Conservation (phyloP, 176 grass and related monocot genomes). For the Rhynchospora tenuis region DNA sequence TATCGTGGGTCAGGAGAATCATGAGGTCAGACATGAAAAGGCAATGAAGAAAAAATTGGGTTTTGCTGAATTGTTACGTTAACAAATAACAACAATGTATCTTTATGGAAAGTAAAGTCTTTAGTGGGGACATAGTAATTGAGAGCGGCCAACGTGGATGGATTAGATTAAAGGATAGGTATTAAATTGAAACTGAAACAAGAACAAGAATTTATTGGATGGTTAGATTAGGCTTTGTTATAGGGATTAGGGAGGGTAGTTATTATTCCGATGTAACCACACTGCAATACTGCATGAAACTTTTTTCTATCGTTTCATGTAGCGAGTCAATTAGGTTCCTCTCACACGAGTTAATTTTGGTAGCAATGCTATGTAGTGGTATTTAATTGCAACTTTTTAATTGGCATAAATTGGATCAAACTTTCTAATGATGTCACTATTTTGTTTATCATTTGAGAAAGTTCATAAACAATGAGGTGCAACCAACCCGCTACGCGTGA, state of each 20-base stretch:
- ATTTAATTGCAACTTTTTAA: too few relatives aligned
- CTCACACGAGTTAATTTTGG: background rate
- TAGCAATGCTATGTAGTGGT: background rate
- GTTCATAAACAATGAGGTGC: background rate
- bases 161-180: constrained; percentile 21
- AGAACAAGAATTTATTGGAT: background rate
- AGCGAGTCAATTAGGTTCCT: background rate
- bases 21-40: background rate
- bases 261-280: background rate
- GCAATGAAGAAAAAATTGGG: background rate
- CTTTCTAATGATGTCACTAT: background rate
- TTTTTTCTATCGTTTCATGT: background rate
- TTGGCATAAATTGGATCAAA: too few relatives aligned
- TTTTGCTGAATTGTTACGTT: constrained; percentile 24
- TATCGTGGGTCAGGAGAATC: background rate
- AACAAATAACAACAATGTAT: constrained; percentile 16
- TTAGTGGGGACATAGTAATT: background rate
- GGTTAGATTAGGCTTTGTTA: background rate
- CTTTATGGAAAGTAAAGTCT: background rate
- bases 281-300: background rate
- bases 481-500: background rate
- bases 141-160: constrained; percentile 17
- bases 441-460: background rate
- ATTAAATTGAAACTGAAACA: background rate
- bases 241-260: background rate